A percentile compares a stretch with the other conserved stretches of the same genome.
phyloP scores from a whole-genome alignment of 2,329 filamentous ascomycete species.

The Myriosclerotinia duriaeana region DNA sequence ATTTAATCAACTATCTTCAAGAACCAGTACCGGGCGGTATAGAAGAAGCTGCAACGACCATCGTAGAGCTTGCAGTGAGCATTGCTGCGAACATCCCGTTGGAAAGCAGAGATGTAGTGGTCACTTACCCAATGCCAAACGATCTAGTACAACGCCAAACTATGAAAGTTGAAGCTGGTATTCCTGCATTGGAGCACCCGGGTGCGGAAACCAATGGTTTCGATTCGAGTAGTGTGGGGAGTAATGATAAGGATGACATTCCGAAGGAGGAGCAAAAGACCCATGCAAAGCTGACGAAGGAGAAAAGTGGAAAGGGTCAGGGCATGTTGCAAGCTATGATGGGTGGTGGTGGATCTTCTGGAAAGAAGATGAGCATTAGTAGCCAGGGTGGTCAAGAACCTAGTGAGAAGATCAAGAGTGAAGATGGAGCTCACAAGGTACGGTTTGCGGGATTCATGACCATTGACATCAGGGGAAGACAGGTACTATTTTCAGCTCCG shows the following conservation, averaged over 20 bases:
- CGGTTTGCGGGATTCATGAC: constrained; percentile 73
- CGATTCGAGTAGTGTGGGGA: constrained; percentile 37
- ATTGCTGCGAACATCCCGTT: constrained; percentile 84
- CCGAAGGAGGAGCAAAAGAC: constrained; percentile 36
- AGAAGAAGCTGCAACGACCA: constrained; percentile 87
- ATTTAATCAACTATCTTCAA: constrained; percentile 70
- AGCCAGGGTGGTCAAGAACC: constrained; percentile 27
- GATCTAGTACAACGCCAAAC: constrained; percentile 65
- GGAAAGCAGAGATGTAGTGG: constrained; percentile 85
- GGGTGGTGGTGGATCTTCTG: constrained; percentile 30
- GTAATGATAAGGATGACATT: constrained; percentile 39
- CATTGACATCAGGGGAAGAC: constrained; percentile 72
- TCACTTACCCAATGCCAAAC: constrained; percentile 82
- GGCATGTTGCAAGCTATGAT: constrained; percentile 44
- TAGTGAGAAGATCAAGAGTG: constrained; percentile 35
- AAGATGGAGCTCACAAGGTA: constrained; percentile 51
- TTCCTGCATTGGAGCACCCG: constrained; percentile 58
- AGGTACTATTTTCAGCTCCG: constrained; percentile 73
- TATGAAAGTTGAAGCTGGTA: constrained; percentile 78
- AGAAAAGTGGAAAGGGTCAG: constrained; percentile 34
- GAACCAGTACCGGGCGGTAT: constrained; percentile 77
- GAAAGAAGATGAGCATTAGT: constrained; percentile 36
- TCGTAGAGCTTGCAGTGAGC: constrained; percentile 84
- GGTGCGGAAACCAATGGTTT: constrained; percentile 34
- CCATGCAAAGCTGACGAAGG: constrained; percentile 37